Evolutionary conservation across 352 stramenopile species (phyloP).

Genomic region (Globisporangium cederbergense): DNA sequence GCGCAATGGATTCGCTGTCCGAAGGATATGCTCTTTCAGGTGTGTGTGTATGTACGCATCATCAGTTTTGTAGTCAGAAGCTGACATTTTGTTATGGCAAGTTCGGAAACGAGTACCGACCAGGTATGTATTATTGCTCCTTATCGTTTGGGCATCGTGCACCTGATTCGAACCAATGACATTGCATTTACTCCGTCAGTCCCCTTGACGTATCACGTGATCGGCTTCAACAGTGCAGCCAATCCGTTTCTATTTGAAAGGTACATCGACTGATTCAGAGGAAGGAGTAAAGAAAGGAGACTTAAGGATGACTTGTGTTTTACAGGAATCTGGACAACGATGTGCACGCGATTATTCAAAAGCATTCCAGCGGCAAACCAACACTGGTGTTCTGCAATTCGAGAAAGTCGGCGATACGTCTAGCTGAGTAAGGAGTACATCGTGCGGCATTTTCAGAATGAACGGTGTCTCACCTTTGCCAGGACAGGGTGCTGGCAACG

Average conservation of each 20-base stretch:
- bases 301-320: neutral
- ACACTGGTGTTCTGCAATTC: slow-evolving; percentile 61
- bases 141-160: neutral
- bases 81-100: slow-evolving; percentile 12
- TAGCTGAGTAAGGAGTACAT: slow-evolving; percentile 21
- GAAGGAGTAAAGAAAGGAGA: neutral
- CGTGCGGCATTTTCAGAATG: too few relatives aligned
- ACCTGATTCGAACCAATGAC: neutral
- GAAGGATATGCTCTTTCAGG: slow-evolving; percentile 23
- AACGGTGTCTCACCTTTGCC: neutral
- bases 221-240: slow-evolving; percentile 22
- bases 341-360: slow-evolving; percentile 35
- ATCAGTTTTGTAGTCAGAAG: neutral
- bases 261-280: slow-evolving; percentile 9
- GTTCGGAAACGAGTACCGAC: slow-evolving; percentile 42
- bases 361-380: slow-evolving; percentile 41
- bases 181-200: slow-evolving; percentile 14
- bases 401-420: slow-evolving; percentile 21
- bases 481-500: slow-evolving; percentile 4
- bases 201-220: slow-evolving; percentile 25
- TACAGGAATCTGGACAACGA: slow-evolving; percentile 43
- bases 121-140: slow-evolving; percentile 20
- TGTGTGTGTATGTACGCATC: neutral
- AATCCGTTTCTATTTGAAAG: slow-evolving; percentile 38
- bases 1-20: slow-evolving; percentile 31